These are phyloP conservation scores for Wickerhamomyces xylosicus DNA, from an alignment of 805 yeast species.

Conservation along the genomic window DNA sequence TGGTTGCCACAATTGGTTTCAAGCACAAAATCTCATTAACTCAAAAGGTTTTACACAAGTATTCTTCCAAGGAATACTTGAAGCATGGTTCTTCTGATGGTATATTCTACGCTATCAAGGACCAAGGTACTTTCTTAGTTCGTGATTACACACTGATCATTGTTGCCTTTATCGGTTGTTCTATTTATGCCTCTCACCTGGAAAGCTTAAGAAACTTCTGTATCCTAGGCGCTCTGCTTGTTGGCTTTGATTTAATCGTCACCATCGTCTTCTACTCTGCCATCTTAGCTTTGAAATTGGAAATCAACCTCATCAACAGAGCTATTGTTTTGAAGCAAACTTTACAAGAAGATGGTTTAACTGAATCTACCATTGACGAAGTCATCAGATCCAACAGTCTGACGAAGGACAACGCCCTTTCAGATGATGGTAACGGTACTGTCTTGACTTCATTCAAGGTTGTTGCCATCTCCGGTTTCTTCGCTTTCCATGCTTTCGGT, in stretches of 20 bases:
- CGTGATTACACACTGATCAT: slow-evolving; percentile 72
- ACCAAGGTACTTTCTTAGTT: slow-evolving; percentile 30
- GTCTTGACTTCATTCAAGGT: slow-evolving; percentile 46
- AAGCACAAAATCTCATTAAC: slow-evolving; percentile 75
- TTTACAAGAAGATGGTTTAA: slow-evolving; percentile 88
- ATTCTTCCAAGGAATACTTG: slow-evolving; percentile 18
- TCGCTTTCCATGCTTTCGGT: slow-evolving; percentile 57
- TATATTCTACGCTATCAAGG: slow-evolving; percentile 24
- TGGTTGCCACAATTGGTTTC: slow-evolving; percentile 87
- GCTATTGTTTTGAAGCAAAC: slow-evolving; percentile 69
- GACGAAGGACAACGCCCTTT: slow-evolving; percentile 16
- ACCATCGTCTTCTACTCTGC: slow-evolving; percentile 79
- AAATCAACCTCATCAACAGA: slow-evolving; percentile 76
- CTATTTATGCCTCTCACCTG: slow-evolving; percentile 53
- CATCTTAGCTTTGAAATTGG: slow-evolving; percentile 76
- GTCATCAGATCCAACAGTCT: slow-evolving; percentile 31
- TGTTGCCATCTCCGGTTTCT: slow-evolving; percentile 46
- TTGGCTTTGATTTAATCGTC: slow-evolving; percentile 61
- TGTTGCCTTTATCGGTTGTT: slow-evolving; percentile 56
- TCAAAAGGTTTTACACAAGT: slow-evolving; percentile 35
- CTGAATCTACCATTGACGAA: slow-evolving; percentile 60
- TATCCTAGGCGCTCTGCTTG: slow-evolving; percentile 56
- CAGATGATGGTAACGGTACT: slow-evolving; percentile 27
- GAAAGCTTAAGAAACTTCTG: slow-evolving; percentile 76
- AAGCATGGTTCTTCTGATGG: slow-evolving; percentile 24